These are phyloP conservation scores for Fusarium udum DNA, from an alignment of 2,329 filamentous ascomycete genomes.

Conservation along the genomic window DNA sequence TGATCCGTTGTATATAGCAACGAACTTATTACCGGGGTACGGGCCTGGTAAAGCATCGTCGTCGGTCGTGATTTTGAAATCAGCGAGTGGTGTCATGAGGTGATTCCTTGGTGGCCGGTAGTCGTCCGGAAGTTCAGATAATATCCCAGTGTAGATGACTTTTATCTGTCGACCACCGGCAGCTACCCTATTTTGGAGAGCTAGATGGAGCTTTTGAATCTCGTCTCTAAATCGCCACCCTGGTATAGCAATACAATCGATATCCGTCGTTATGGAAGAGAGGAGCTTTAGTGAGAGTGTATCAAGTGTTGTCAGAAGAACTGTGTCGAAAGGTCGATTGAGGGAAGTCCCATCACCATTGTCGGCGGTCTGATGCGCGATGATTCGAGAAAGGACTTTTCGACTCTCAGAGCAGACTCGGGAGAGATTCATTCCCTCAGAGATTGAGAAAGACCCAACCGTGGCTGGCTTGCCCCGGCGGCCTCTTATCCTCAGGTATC, in stretches of 20 bases:
- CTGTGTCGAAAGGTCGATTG: not conserved
- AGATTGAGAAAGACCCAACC: not conserved
- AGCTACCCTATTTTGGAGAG: not conserved
- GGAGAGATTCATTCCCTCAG: rapidly evolving
- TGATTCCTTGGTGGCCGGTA: rapidly evolving
- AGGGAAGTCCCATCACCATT: not conserved
- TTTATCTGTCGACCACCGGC: not conserved
- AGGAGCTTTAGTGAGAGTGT: not conserved
- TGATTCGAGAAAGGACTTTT: not conserved
- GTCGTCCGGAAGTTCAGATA: rapidly evolving
- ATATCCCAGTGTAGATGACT: not conserved
- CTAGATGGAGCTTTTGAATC: not conserved
- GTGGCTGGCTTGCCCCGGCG: rapidly evolving
- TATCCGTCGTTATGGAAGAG: rapidly evolving
- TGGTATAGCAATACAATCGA: not conserved
- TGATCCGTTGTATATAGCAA: no score
- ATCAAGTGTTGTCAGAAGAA: not conserved
- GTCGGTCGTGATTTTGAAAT: not conserved
- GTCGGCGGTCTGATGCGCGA: not conserved
- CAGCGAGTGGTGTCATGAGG: not conserved
- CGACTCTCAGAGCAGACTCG: not conserved
- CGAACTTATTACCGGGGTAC: no score
- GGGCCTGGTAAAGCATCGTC: no score
- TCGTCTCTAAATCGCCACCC: no score
- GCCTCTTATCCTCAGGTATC: not conserved